Evolutionary conservation across 2,329 filamentous ascomycete species (phyloP).

Genomic region (Colletotrichum scovillei): DNA sequence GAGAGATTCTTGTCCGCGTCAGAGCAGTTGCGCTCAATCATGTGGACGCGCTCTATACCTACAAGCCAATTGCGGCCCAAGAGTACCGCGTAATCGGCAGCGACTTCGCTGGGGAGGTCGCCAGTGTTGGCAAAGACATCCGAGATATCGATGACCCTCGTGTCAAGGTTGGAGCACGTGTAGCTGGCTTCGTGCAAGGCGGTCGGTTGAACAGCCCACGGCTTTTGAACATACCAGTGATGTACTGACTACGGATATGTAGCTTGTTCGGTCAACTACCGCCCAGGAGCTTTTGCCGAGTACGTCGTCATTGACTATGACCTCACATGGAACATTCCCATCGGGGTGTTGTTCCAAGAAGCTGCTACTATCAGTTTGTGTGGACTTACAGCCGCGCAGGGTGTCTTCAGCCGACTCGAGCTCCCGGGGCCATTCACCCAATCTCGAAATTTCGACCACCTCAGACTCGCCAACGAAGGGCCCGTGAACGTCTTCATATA

Average conservation of each 20-base stretch:
- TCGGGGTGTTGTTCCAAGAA: constrained; percentile 45
- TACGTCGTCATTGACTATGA: constrained; percentile 48
- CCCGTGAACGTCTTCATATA: constrained; percentile 43
- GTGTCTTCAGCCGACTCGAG: constrained; percentile 49
- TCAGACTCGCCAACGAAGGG: not conserved
- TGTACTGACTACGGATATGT: too few species aligned
- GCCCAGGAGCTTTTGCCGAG: constrained; percentile 58
- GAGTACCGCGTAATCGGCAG: constrained; percentile 48
- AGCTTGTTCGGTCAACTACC: constrained; percentile 52
- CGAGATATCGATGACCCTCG: constrained; percentile 34
- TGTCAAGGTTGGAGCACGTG: constrained; percentile 43
- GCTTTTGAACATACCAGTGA: too few species aligned
- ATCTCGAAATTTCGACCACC: not conserved
- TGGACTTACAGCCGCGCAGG: constrained; percentile 56
- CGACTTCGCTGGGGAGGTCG: constrained; percentile 52
- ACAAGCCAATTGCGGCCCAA: constrained; percentile 45
- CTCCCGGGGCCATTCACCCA: constrained; percentile 47
- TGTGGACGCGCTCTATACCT: constrained; percentile 47
- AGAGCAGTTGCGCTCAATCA: constrained; percentile 43
- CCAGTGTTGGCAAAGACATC: too few species aligned
- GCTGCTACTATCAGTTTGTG: constrained; percentile 54
- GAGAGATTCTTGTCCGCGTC: constrained; percentile 41
- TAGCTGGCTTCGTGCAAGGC: constrained; percentile 56
- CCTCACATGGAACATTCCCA: constrained; percentile 51
- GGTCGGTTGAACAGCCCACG: too few species aligned